phyloP scores from a whole-genome alignment of 2,329 filamentous ascomycete genomes.

The Elsinoe perseae region DNA sequence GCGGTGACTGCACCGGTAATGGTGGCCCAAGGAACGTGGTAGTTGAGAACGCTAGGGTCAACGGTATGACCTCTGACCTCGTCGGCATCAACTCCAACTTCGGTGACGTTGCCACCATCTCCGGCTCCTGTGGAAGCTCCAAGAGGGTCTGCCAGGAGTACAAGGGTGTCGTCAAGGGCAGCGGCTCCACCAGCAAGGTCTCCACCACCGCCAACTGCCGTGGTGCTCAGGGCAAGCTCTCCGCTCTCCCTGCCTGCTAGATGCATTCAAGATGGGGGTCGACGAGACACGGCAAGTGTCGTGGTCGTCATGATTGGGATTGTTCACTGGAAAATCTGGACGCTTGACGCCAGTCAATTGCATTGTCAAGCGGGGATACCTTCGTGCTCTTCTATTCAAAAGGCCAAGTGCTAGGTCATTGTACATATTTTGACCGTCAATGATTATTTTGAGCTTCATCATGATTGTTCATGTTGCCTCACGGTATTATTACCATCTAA shows the following conservation, averaged over 20 bases:
- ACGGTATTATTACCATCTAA: no score
- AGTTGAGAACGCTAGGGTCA: constrained; percentile 37
- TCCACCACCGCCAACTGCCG: constrained; percentile 26
- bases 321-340: not conserved
- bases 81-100: constrained; percentile 48
- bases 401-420: constrained; percentile 9
- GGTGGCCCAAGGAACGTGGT: constrained; percentile 35
- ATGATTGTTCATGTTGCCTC: no score
- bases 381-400: constrained; percentile 13
- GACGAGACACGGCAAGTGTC: not conserved
- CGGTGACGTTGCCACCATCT: constrained; percentile 40
- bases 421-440: constrained; percentile 14
- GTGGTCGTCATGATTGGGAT: not conserved
- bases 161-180: constrained; percentile 26
- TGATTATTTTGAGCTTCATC: constrained; percentile 12
- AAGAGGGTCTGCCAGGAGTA: constrained; percentile 31
- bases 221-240: constrained; percentile 11
- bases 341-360: not conserved
- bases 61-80: constrained; percentile 39
- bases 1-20: constrained; percentile 42
- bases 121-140: constrained; percentile 34
- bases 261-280: not conserved
- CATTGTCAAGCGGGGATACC: constrained; percentile 10
- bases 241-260: constrained; percentile 19
- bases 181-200: constrained; percentile 24